These are phyloP conservation scores for Lentinus brumalis DNA, from an alignment of 768 basidiomycete species.

Conservation along the genomic window DNA sequence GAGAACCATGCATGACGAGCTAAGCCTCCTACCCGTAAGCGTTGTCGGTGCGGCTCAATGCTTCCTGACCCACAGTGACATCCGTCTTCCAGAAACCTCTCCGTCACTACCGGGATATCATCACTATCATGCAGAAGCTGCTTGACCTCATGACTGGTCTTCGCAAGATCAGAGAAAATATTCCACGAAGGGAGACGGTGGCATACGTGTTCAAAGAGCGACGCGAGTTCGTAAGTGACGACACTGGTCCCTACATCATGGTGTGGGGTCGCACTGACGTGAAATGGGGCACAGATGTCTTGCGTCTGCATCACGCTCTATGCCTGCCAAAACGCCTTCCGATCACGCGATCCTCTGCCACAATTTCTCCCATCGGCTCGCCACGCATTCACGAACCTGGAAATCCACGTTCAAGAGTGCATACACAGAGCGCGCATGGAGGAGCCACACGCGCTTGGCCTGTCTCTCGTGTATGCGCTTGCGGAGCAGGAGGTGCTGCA, in stretches of 20 bases:
- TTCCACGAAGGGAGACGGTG: slow-evolving; percentile 47
- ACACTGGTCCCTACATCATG: background rate
- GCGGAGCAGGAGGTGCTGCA: slow-evolving; percentile 46
- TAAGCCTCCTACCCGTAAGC: slow-evolving; percentile 49
- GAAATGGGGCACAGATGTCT: slow-evolving; percentile 36
- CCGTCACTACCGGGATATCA: slow-evolving; percentile 41
- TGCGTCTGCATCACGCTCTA: slow-evolving; percentile 50
- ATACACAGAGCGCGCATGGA: slow-evolving; percentile 32
- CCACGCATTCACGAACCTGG: slow-evolving; percentile 40
- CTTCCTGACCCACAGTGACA: background rate
- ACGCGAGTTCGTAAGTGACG: slow-evolving; percentile 41
- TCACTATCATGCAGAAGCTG: slow-evolving; percentile 40
- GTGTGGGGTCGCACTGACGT: background rate
- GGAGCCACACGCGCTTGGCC: slow-evolving; percentile 34
- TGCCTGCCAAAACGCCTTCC: slow-evolving; percentile 50
- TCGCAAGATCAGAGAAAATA: slow-evolving; percentile 49
- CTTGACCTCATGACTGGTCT: slow-evolving; percentile 48
- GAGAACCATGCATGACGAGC: slow-evolving; percentile 46
- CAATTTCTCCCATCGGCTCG: slow-evolving; percentile 51
- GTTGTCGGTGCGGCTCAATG: background rate
- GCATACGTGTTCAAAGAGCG: slow-evolving; percentile 40
- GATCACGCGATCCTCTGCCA: slow-evolving; percentile 47
- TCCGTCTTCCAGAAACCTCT: slow-evolving; percentile 44
- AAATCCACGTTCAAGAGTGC: slow-evolving; percentile 36
- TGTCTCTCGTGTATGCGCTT: slow-evolving; percentile 43